Evolutionary conservation across 1,284 basidiomycete species (phyloP).

Genomic region (Somion occarium): DNA sequence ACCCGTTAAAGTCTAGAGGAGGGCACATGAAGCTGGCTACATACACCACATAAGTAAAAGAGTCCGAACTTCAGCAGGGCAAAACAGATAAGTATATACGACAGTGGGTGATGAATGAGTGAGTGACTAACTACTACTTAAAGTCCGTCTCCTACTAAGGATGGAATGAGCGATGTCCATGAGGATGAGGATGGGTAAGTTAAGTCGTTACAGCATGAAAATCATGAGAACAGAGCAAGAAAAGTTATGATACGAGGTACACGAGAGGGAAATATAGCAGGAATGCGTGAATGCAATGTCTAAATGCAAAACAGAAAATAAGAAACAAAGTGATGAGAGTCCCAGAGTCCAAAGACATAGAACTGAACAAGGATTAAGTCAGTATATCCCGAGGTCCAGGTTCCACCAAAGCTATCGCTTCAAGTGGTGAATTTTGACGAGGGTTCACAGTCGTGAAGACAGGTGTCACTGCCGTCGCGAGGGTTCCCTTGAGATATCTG

Average conservation of each 20-base stretch:
- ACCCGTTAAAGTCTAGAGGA: too few relatives aligned
- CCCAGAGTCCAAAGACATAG: too few relatives aligned
- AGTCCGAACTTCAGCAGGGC: not conserved
- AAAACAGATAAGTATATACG: not conserved
- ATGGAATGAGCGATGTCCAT: not conserved
- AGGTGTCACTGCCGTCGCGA: slow-evolving; percentile 5
- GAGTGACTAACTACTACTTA: not conserved
- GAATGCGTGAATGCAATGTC: not conserved
- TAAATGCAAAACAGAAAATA: not conserved
- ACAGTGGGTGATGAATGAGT: not conserved
- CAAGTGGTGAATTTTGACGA: not conserved
- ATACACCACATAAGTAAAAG: not conserved
- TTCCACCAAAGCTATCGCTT: not conserved
- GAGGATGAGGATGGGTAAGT: not conserved
- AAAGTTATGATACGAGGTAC: not conserved
- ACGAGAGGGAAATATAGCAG: not conserved
- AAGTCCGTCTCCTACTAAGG: not conserved
- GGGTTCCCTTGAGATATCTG: slow-evolving; percentile 22
- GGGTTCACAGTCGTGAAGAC: not conserved
- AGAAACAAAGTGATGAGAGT: too few relatives aligned
- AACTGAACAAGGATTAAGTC: too few relatives aligned
- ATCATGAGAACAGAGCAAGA: too few relatives aligned
- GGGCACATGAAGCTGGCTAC: too few relatives aligned
- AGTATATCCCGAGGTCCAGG: too few relatives aligned
- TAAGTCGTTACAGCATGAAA: too few relatives aligned